Conservation (phyloP, 129 eudicot genomes). For the Scalesia atractyloides region DNA sequence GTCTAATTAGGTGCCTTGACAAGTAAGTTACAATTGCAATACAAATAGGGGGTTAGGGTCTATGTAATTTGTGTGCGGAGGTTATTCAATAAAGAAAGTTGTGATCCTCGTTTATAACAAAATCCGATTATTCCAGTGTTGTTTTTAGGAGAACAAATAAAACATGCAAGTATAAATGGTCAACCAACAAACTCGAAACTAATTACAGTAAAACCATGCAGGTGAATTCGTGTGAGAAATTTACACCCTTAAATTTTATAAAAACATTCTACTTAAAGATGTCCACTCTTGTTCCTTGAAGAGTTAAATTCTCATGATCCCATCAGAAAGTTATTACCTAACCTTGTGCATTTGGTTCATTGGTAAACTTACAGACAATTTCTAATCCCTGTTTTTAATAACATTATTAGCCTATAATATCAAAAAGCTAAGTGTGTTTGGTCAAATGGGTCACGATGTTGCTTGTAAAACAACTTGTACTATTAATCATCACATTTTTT, state of each 20-base stretch:
- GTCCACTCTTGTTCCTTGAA: slow-evolving; percentile 5
- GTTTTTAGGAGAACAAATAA: no score
- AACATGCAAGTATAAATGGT: no score
- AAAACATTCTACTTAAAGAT: background rate
- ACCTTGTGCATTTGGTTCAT: slow-evolving; percentile 26
- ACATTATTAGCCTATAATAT: slow-evolving; percentile 9
- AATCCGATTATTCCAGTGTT: no score
- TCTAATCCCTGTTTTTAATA: background rate
- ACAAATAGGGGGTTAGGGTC: no score
- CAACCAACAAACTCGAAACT: no score
- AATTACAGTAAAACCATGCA: no score
- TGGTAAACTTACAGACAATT: background rate
- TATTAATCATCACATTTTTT: background rate
- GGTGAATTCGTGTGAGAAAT: no score
- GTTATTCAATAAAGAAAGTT: no score
- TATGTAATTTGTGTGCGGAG: no score
- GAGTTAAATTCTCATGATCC: slow-evolving; percentile 16
- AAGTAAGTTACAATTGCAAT: no score
- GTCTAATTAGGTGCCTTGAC: no score
- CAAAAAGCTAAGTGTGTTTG: slow-evolving; percentile 12
- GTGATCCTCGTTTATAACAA: no score
- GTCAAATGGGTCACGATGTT: slow-evolving; percentile 18
- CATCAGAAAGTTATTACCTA: slow-evolving; percentile 21
- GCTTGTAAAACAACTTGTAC: slow-evolving; percentile 1
- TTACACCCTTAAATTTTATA: background rate